Evolutionary conservation across 176 grass and related monocot genomes (phyloP), one percentile per base, ranked within the genome.

Genomic region (Bonia amplexicaulis): DNA sequence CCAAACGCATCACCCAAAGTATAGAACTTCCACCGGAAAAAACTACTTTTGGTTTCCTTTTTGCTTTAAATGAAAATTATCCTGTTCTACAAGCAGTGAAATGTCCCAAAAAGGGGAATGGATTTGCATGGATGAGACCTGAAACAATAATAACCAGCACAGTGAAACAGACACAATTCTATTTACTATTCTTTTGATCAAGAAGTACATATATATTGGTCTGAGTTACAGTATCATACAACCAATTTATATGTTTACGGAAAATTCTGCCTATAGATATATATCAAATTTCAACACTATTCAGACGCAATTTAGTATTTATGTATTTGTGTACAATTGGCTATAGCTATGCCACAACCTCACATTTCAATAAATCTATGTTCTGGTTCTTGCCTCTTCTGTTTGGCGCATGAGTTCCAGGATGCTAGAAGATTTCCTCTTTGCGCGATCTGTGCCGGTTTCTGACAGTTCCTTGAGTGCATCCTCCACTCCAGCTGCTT

Each of bases 341-440:
- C 73, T 85, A 70, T 27, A 84, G 40, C 85, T 79, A 70, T 68
- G 25, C 62, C 61, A 80, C 35, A 84, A 80, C 75, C 80, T 87
- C 69, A 15, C 33, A 53, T 77, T 77, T 73, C 31, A 69, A 29
- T 12, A 69, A 69, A 80, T 53, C 1, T 45, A 78, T 70, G 22
- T 6, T 40, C 37, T 46, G 63, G 35, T 74, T 87, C 53, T 82
- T 4, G 49, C 79, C 67, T 92, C 89, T 49, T 89, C 84, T 62
- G 52, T 29, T 85, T 92, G 93, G 48, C 71, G 64, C 60, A 99
- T 91, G 45, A 99, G 75, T 78, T 89, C 93, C 33, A 99, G 80
- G 60, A 96, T 89, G 74, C 88, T 89, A 66, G 74, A 85, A 54
- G 96, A 91, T 85, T 99, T 99, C 85, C 96, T 93, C 81, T 96